Base-by-base conservation (phyloP, 495 filamentous ascomycete species). In the Penicillium soppii region DNA sequence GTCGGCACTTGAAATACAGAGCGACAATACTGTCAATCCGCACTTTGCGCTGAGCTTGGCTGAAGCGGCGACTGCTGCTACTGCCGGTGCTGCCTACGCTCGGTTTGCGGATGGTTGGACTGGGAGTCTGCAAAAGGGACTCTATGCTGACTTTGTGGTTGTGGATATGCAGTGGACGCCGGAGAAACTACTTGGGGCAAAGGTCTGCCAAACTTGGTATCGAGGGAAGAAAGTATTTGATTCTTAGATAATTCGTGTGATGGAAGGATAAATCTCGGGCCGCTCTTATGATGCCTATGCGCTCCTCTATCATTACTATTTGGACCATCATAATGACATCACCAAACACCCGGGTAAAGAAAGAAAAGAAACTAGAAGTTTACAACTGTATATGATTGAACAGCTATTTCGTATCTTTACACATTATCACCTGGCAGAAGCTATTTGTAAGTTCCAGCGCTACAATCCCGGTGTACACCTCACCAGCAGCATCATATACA, bases 111-210 rank as follows among this genome's bases (percentile, higher is more conserved):
- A 85, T 16, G 65, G 66, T 12, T 75, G 75, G 66, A 73, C 79
- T 33, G 82, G 82, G 1, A 71, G 57, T 37, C 56, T 85, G 53
- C 62, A 72, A 40, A 52, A 56, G 29, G 82, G 81, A 2, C 60
- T 68, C 39, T 69, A 62, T 62, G 82, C 82, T 2, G 82, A 86
- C 47, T 82, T 86, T 53, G 71, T 77, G 32, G 69, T 85, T 6
- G 75, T 82, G 9, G 77, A 84, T 41, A 81, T 80, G 75, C 71
- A 77, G 20, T 82, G 79, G 76, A 67, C 73, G 12, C 68, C 70
- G 13, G 77, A 79, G 37, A 73, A 60, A 49, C 64, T 86, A 39
- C 66, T 82, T 25, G 58, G 77, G 30, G 78, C 79, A 8, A 74
- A 53, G 50, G 69, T 84, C 1, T 53, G 47, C 32, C 72, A 85